These are phyloP conservation scores for Platanthera guangdongensis DNA, from an alignment of 106 monocot genomes.

Conservation along the genomic window DNA sequence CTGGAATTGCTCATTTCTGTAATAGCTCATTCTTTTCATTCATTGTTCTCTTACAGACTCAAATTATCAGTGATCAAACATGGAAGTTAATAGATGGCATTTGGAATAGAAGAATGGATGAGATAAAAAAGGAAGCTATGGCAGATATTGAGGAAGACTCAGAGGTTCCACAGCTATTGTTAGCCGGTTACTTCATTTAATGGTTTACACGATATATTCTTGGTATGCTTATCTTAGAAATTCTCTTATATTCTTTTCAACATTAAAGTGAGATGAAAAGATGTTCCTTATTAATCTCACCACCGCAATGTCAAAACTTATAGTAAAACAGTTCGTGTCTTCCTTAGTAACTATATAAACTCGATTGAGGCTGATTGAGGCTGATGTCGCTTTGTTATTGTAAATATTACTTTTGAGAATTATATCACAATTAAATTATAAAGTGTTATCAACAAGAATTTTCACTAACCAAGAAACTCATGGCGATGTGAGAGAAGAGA, in stretches of 20 bases:
- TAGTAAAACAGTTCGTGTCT: background rate
- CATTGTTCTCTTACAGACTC: conserved; percentile 34
- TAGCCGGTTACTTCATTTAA: conserved; percentile 55
- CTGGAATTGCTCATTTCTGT: no score
- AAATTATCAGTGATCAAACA: conserved; percentile 69
- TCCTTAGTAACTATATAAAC: background rate
- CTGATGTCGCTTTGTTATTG: no score
- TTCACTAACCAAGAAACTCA: no score
- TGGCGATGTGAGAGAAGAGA: no score
- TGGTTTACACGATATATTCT: background rate
- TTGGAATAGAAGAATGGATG: conserved; percentile 54
- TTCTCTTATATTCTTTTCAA: background rate
- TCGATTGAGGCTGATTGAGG: background rate
- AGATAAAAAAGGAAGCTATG: conserved; percentile 59
- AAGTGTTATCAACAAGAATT: no score
- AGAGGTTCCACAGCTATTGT: conserved; percentile 46
- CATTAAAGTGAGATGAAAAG: background rate
- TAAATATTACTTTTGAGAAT: no score
- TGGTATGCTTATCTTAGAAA: background rate
- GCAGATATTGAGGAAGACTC: conserved; percentile 47
- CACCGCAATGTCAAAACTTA: background rate
- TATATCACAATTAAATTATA: no score
- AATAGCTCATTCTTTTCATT: conserved; percentile 1
- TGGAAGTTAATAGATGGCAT: conserved; percentile 76
- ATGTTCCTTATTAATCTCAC: no score